Evolutionary conservation across 495 filamentous ascomycete species (phyloP).

Genomic region (Trichoderma asperelloides): DNA sequence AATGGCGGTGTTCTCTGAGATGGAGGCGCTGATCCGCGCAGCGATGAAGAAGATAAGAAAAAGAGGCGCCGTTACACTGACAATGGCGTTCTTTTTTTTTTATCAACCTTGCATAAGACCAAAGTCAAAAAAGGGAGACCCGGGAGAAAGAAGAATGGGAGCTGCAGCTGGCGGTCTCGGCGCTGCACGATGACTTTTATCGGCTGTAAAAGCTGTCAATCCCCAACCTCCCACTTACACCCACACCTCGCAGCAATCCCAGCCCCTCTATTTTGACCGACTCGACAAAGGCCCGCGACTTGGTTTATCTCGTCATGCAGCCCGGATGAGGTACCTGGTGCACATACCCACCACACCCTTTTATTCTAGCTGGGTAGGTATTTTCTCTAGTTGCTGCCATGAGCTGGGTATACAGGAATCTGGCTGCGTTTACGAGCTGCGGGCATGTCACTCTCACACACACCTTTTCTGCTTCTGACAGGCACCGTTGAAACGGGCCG

Average conservation of each 20-base stretch:
- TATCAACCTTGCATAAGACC: background rate
- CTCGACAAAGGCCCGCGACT: background rate
- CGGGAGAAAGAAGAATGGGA: background rate
- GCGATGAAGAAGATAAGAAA: background rate
- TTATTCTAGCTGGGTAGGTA: too few relatives aligned
- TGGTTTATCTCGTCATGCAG: background rate
- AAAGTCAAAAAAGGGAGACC: constrained; percentile 2
- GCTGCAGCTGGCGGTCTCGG: constrained; percentile 2
- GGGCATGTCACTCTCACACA: background rate
- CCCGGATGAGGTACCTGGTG: background rate
- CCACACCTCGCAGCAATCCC: background rate
- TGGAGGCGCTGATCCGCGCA: background rate
- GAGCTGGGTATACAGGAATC: too few relatives aligned
- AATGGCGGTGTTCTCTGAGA: background rate
- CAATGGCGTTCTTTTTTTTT: background rate
- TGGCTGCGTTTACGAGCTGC: too few relatives aligned
- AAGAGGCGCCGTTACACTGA: background rate
- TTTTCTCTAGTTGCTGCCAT: too few relatives aligned
- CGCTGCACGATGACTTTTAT: constrained; percentile 8
- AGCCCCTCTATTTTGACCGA: constrained; percentile 6
- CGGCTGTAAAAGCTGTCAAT: background rate
- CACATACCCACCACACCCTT: background rate
- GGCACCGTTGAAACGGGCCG: background rate
- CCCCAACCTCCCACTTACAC: constrained; percentile 11
- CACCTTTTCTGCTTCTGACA: background rate